These are phyloP conservation scores for Trametes maxima DNA, from an alignment of 768 basidiomycete genomes.

Conservation along the genomic window DNA sequence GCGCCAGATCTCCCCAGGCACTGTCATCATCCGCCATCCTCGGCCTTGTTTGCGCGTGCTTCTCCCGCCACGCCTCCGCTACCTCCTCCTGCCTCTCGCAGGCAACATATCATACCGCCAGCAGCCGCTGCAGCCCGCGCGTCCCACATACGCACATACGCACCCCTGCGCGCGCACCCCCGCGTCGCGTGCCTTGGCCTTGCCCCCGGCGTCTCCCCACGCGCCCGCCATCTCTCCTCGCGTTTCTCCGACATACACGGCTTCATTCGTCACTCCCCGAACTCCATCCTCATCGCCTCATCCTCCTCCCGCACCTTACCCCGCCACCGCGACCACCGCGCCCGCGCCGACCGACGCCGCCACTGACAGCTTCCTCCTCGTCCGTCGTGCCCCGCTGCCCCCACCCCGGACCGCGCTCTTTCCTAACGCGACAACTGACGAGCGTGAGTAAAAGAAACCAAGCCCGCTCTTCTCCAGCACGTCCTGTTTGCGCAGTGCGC, in stretches of 20 bases:
- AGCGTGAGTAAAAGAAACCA: neutral
- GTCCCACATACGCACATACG: neutral
- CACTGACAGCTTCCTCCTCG: conserved; percentile 6
- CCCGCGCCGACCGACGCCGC: neutral
- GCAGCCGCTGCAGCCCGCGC: neutral
- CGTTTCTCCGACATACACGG: conserved; percentile 19
- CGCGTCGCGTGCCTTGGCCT: neutral
- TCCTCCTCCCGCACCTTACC: conserved; percentile 7
- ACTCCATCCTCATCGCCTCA: conserved; percentile 17
- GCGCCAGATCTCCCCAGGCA: conserved; percentile 9
- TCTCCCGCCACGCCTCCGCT: conserved; percentile 21
- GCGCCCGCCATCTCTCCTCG: neutral
- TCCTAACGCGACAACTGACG: neutral
- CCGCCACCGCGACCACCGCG: neutral
- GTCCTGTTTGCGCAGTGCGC: neutral
- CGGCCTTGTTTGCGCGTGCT: conserved; percentile 19
- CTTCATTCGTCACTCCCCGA: conserved; percentile 19
- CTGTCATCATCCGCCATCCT: conserved; percentile 27
- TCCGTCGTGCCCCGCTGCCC: neutral
- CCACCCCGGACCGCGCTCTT: neutral
- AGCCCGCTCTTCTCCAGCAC: neutral
- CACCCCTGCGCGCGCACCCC: neutral
- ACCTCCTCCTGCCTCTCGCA: neutral
- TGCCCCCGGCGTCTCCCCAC: neutral
- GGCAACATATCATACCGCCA: too few relatives aligned